Percentiles rank a stretch among this genome's conserved stretches.
These are phyloP conservation scores for Spencermartinsiella ligniputridi DNA, from an alignment of 1,139 yeast genomes.

Conservation along the genomic window DNA sequence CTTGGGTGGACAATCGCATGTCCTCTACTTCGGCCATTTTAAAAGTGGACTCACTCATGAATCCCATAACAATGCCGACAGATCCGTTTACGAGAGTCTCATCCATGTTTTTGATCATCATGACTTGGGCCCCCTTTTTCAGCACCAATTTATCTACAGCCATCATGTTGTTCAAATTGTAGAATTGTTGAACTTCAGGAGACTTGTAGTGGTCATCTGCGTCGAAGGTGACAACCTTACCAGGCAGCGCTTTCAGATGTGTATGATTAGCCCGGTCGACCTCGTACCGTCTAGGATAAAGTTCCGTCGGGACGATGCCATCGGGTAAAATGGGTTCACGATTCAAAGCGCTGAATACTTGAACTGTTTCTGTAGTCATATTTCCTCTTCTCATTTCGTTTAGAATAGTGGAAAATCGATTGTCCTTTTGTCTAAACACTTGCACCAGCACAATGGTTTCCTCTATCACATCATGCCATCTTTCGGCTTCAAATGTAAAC, in stretches of 20 bases:
- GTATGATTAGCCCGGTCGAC: conserved; percentile 72
- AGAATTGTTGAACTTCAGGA: conserved; percentile 10
- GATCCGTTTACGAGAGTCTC: conserved; percentile 89
- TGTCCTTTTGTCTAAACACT: conserved; percentile 91
- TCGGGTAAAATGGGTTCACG: conserved; percentile 57
- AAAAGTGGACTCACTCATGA: conserved; percentile 54
- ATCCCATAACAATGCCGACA: conserved; percentile 77
- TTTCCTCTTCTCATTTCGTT: conserved; percentile 80
- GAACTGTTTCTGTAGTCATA: conserved; percentile 51
- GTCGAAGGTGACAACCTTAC: conserved; percentile 44
- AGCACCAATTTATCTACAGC: conserved; percentile 61
- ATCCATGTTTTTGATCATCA: conserved; percentile 91
- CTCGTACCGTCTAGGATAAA: conserved; percentile 78
- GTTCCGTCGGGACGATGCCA: conserved; percentile 81
- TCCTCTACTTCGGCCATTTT: conserved; percentile 20
- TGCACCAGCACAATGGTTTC: conserved; percentile 66
- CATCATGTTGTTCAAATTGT: conserved; percentile 54
- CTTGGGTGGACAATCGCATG: conserved; percentile 13
- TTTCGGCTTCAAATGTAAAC: conserved; percentile 73
- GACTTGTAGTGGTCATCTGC: conserved; percentile 64
- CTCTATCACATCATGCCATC: conserved; percentile 67
- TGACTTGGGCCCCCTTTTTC: conserved; percentile 87
- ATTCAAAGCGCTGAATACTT: conserved; percentile 50
- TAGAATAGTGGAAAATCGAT: conserved; percentile 75
- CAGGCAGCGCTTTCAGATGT: conserved; percentile 50